Percentiles rank a stretch among this genome's conserved stretches.
Evolutionary conservation across 192 early-diverging fungal species (phyloP).

Genomic region (Dispira simplex): DNA sequence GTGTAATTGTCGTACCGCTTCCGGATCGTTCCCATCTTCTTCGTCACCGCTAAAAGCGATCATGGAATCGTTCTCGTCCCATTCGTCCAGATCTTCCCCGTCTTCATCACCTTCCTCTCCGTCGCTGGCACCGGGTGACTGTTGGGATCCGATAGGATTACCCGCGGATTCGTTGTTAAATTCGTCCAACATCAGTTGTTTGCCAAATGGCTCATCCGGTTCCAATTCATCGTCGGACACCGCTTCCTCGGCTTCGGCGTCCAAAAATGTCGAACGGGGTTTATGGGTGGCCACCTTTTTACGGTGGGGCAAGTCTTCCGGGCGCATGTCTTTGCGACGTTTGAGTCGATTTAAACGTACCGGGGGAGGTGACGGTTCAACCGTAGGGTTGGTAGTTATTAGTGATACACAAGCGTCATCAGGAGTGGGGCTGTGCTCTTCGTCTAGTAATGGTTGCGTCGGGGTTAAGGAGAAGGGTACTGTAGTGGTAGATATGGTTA

Average conservation of each 20-base stretch:
- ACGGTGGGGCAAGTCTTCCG: neutral
- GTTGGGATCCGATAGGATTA: neutral
- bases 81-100: constrained; percentile 20
- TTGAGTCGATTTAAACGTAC: neutral
- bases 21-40: constrained; percentile 13
- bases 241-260: constrained; percentile 28
- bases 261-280: constrained; percentile 25
- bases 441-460: neutral
- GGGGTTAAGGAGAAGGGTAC: neutral
- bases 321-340: neutral
- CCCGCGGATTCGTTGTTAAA: neutral
- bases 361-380: neutral
- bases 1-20: constrained; percentile 21
- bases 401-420: neutral
- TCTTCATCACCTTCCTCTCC: constrained; percentile 17
- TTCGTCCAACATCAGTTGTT: neutral
- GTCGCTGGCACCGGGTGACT: neutral
- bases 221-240: constrained; percentile 21
- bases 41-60: constrained; percentile 18
- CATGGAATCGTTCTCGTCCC: constrained; percentile 28
- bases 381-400: neutral
- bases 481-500: neutral
- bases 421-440: neutral
- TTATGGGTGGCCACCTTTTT: no score
- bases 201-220: neutral